Evolutionary conservation across 495 filamentous ascomycete genomes (phyloP).

Genomic region (Aspergillus cristatus): DNA sequence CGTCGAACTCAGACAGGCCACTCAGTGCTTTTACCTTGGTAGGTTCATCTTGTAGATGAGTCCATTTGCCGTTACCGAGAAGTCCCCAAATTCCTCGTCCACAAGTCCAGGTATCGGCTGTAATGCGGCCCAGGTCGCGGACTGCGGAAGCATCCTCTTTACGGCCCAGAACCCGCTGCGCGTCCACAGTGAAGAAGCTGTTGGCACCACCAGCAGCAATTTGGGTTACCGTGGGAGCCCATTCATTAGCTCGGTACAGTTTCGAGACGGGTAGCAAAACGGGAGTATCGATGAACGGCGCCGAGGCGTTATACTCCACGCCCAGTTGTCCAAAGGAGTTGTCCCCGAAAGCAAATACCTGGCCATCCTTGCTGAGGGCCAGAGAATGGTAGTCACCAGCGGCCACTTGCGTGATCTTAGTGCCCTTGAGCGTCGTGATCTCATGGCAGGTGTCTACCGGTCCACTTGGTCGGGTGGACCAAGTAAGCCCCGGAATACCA

Average conservation of each 20-base stretch:
- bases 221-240: slow-evolving; percentile 52
- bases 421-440: slow-evolving; percentile 52
- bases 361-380: slow-evolving; percentile 60
- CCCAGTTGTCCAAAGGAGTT: slow-evolving; percentile 84
- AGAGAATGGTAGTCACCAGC: slow-evolving; percentile 84
- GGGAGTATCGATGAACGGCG: slow-evolving; percentile 58
- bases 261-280: slow-evolving; percentile 54
- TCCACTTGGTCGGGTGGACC: slow-evolving; percentile 66
- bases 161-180: slow-evolving; percentile 43
- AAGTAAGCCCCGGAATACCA: slow-evolving; percentile 73
- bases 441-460: slow-evolving; percentile 76
- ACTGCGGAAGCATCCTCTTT: slow-evolving; percentile 31
- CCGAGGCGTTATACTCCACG: slow-evolving; percentile 52
- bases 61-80: slow-evolving; percentile 84
- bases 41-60: slow-evolving; percentile 69
- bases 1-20: slow-evolving; percentile 77
- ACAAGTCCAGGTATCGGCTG: slow-evolving; percentile 74
- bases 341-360: slow-evolving; percentile 82
- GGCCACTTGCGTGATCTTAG: slow-evolving; percentile 61
- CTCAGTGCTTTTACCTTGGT: slow-evolving; percentile 78
- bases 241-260: slow-evolving; percentile 57
- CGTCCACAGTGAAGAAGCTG: slow-evolving; percentile 80
- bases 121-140: slow-evolving; percentile 42
- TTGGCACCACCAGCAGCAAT: slow-evolving; percentile 80
- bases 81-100: slow-evolving; percentile 77